phyloP scores from a whole-genome alignment of 2,329 filamentous ascomycete species.

The Sporothrix inflata region DNA sequence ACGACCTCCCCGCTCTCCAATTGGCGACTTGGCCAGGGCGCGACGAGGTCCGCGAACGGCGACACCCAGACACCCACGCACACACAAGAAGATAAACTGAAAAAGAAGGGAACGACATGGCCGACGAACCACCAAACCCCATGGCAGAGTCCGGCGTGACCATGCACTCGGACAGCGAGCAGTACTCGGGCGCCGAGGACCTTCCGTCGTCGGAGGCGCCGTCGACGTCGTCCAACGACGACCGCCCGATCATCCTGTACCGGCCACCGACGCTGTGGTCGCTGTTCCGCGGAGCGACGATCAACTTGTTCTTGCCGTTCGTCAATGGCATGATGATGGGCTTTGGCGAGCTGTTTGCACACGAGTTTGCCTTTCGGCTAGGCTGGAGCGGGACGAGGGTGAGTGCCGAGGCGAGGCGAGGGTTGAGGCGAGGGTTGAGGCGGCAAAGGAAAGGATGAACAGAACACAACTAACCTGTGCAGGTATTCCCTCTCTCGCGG shows the following conservation, averaged over 20 bases:
- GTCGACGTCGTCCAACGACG: constrained; percentile 38
- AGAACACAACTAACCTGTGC: no score
- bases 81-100: constrained; percentile 40
- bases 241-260: constrained; percentile 78
- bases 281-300: constrained; percentile 82
- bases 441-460: neutral
- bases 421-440: neutral
- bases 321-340: constrained; percentile 98
- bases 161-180: constrained; percentile 81
- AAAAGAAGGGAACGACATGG: constrained; percentile 50
- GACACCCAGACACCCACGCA: neutral
- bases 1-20: no score
- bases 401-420: constrained; percentile 39
- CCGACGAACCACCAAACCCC: constrained; percentile 55
- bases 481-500: constrained; percentile 64
- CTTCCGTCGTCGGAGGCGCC: constrained; percentile 63
- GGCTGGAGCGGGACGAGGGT: constrained; percentile 97
- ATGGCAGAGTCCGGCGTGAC: constrained; percentile 75
- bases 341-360: constrained; percentile 94
- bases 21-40: no score
- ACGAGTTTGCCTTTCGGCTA: constrained; percentile 89
- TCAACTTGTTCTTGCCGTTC: constrained; percentile 94
- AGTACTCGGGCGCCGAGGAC: constrained; percentile 71
- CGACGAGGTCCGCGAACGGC: neutral
- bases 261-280: constrained; percentile 86